These are phyloP conservation scores for Penicillium aurantiogriseum DNA, from an alignment of 2,329 filamentous ascomycete genomes.

Conservation along the genomic window DNA sequence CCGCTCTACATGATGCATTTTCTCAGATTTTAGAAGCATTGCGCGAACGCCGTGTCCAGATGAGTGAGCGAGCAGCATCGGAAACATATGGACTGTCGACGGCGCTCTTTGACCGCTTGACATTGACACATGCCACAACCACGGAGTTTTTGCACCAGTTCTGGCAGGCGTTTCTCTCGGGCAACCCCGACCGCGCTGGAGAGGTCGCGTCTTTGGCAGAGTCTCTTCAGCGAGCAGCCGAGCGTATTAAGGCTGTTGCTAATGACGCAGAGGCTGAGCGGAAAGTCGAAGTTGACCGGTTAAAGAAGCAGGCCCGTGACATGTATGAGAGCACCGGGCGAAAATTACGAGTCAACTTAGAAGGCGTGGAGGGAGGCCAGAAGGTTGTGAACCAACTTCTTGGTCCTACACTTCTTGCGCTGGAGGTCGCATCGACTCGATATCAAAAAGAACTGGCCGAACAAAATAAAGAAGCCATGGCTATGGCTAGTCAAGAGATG, in stretches of 20 bases:
- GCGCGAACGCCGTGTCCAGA: slow-evolving; percentile 55
- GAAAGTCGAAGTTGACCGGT: slow-evolving; percentile 61
- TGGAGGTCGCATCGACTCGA: slow-evolving; percentile 67
- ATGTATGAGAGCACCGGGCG: slow-evolving; percentile 71
- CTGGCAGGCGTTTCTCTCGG: slow-evolving; percentile 88
- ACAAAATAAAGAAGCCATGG: slow-evolving; percentile 48
- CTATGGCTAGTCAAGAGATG: slow-evolving; percentile 15
- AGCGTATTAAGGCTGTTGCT: slow-evolving; percentile 77
- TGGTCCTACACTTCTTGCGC: slow-evolving; percentile 67
- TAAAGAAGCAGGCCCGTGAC: slow-evolving; percentile 69
- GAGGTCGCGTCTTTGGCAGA: slow-evolving; percentile 82
- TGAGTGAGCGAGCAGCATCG: slow-evolving; percentile 36
- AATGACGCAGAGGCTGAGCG: slow-evolving; percentile 75
- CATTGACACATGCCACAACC: slow-evolving; percentile 83
- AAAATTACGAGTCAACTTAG: slow-evolving; percentile 66
- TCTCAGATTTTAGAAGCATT: slow-evolving; percentile 60
- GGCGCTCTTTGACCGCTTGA: slow-evolving; percentile 60
- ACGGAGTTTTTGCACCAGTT: slow-evolving; percentile 97
- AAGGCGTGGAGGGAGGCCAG: slow-evolving; percentile 68
- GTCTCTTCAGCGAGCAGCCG: slow-evolving; percentile 72
- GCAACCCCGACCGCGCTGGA: slow-evolving; percentile 73
- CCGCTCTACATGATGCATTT: slow-evolving; percentile 57
- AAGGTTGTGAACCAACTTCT: slow-evolving; percentile 75
- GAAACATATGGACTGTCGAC: slow-evolving; percentile 49
- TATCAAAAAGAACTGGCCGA: slow-evolving; percentile 69